Evolutionary conservation across 2,329 filamentous ascomycete genomes (phyloP).

Genomic region (Alternaria angustiovoidea): DNA sequence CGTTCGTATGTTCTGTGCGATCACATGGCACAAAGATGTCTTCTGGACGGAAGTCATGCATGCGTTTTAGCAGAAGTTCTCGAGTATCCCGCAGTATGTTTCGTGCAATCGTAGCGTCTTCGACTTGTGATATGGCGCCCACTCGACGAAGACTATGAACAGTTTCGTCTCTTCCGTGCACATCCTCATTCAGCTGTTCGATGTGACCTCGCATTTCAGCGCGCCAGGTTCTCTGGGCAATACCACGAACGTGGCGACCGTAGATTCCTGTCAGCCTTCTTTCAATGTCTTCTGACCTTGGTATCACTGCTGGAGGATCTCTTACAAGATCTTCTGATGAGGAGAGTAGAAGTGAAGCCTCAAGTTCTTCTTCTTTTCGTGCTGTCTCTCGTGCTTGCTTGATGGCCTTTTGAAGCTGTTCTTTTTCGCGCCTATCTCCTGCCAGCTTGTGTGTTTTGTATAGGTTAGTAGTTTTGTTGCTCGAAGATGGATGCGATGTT

Average conservation of each 20-base stretch:
- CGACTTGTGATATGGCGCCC: background rate
- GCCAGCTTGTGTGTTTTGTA: background rate
- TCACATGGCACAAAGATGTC: background rate
- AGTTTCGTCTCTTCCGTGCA: background rate
- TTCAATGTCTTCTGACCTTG: background rate
- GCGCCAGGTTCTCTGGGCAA: background rate
- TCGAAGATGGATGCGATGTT: background rate
- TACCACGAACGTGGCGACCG: background rate
- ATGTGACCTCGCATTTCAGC: background rate
- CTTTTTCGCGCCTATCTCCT: background rate
- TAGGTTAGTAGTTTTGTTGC: background rate
- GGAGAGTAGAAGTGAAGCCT: background rate
- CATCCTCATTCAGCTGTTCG: background rate
- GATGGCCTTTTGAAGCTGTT: background rate
- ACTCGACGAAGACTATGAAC: background rate
- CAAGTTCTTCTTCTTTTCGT: background rate
- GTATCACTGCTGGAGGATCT: background rate
- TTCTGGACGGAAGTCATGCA: background rate
- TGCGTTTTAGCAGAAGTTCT: background rate
- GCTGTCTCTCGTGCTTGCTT: background rate
- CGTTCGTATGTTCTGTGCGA: background rate
- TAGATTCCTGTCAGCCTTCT: background rate
- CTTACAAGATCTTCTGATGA: background rate
- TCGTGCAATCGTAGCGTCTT: background rate
- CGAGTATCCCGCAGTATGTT: background rate